A percentile compares a stretch with the other conserved stretches of the same genome.
Evolutionary conservation across 2,329 filamentous ascomycete species (phyloP).

Genomic region (Raffaelea arxii): DNA sequence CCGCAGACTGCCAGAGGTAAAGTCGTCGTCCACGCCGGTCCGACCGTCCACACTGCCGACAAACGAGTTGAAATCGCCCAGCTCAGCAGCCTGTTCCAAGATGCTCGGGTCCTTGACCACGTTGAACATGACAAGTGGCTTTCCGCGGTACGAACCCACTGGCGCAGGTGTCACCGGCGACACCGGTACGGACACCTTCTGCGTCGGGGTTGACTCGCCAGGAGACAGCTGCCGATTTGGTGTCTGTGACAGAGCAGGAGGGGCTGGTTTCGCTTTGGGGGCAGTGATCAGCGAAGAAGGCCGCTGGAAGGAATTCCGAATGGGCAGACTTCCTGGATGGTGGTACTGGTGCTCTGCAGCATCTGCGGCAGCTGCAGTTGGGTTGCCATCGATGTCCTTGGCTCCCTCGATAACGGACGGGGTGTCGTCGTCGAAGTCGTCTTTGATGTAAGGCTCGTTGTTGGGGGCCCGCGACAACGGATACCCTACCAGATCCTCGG

Average conservation of each 20-base stretch:
- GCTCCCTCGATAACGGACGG: neutral
- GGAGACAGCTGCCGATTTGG: too few relatives aligned
- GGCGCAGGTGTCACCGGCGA: slow-evolving; percentile 16
- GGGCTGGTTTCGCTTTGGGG: too few relatives aligned
- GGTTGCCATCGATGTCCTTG: neutral
- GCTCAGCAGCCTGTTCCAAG: slow-evolving; percentile 25
- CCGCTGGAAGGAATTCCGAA: too few relatives aligned
- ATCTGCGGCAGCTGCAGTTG: too few relatives aligned
- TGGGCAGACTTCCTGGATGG: too few relatives aligned
- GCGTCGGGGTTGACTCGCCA: too few relatives aligned
- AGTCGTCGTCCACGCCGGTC: slow-evolving; percentile 17
- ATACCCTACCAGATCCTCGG: slow-evolving; percentile 19
- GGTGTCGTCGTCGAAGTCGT: slow-evolving; percentile 1
- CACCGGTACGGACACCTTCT: too few relatives aligned
- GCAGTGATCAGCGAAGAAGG: too few relatives aligned
- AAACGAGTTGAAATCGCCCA: slow-evolving; percentile 28
- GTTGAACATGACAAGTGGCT: slow-evolving; percentile 22
- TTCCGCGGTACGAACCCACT: slow-evolving; percentile 31
- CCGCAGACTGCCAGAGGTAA: neutral
- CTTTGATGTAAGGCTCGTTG: slow-evolving; percentile 7
- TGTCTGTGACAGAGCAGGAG: too few relatives aligned
- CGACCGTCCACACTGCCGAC: slow-evolving; percentile 30
- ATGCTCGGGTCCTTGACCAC: slow-evolving; percentile 27
- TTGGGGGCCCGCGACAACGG: slow-evolving; percentile 7
- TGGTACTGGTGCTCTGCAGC: too few relatives aligned